phyloP scores from a whole-genome alignment of 768 basidiomycete genomes.

The Suillus lakei region DNA sequence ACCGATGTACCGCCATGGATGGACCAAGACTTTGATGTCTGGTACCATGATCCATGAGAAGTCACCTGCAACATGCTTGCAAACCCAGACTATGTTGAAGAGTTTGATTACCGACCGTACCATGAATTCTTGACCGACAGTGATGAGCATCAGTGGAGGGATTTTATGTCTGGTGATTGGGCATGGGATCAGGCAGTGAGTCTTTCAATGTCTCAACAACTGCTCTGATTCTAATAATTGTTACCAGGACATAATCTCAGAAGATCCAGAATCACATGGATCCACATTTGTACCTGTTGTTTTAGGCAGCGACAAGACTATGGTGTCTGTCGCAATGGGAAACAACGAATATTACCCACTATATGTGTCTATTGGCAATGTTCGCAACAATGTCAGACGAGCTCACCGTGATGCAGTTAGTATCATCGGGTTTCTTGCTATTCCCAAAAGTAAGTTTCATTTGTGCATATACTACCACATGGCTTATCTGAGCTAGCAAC shows the following conservation, averaged over 20 bases:
- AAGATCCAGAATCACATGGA: no score
- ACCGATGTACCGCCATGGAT: slow-evolving; percentile 34
- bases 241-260: no score
- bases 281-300: slow-evolving; percentile 14
- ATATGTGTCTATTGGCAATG: slow-evolving; percentile 18
- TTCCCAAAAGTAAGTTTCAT: slow-evolving; percentile 36
- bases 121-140: slow-evolving; percentile 15
- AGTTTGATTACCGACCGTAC: slow-evolving; percentile 25
- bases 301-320: slow-evolving; percentile 20
- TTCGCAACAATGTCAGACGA: slow-evolving; percentile 12
- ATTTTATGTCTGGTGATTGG: slow-evolving; percentile 36
- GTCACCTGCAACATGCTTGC: slow-evolving; percentile 23
- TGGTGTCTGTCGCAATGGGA: slow-evolving; percentile 16
- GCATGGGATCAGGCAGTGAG: slow-evolving; percentile 37
- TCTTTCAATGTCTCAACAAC: slow-evolving; percentile 15
- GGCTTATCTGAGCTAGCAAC: no score
- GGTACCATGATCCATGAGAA: slow-evolving; percentile 25
- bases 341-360: slow-evolving; percentile 15
- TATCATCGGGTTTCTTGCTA: slow-evolving; percentile 34
- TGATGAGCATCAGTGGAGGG: slow-evolving; percentile 13
- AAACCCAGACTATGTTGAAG: slow-evolving; percentile 25
- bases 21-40: slow-evolving; percentile 28
- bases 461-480: no score
- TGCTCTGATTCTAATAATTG: no score
- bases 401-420: slow-evolving; percentile 13